Base-by-base conservation (phyloP, 2,329 filamentous ascomycete species). In the Aspergillus sp. region DNA sequence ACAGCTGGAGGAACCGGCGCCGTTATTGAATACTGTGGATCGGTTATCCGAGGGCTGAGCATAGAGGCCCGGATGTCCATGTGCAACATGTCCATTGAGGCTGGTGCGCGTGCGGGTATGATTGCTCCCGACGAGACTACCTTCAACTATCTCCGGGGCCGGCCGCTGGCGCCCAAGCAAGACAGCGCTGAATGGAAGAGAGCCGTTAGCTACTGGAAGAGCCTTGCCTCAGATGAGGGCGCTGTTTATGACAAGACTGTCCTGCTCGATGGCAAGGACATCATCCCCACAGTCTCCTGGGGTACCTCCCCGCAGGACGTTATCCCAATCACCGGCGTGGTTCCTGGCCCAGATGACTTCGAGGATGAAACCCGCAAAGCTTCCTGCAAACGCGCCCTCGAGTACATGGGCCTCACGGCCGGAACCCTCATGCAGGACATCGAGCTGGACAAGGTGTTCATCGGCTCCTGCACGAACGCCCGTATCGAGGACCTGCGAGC, bases 11-110 rank as follows among this genome's bases (percentile, higher is more conserved):
- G 91, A 49, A 96, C 82, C 35, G 88, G 89, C 41, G 80, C 82
- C 33, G 91, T 96, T 44, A 95, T 98, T 51, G 91, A 98, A 68
- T 98, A 89, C 69, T 94, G 86, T 56, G 91, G 91, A 39, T 94
- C 88, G 32, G 85, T 91, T 40, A 95, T 98, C 57, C 79, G 86
- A 48, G 67, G 65, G 40, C 71, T 96, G 49, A 93, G 85, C 63
- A 94, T 98, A 76, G 91, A 96, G 64, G 91, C 89, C 26, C 79
- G 91, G 47, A 96, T 98, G 91, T 95, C 88, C 42, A 93, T 98
- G 59, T 96, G 91, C 71, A 98, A 98, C 69, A 96, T 96, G 91
- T 86, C 88, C 10, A 95, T 96, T 48, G 91, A 98, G 69, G 91
- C 74, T 47, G 91, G 91, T 63, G 91, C 91, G 29, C 76, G 91